A percentile compares a stretch with the other conserved stretches of the same genome.
phyloP scores from a whole-genome alignment of 164 flowering plant genomes.

The Stephania cephalantha region DNA sequence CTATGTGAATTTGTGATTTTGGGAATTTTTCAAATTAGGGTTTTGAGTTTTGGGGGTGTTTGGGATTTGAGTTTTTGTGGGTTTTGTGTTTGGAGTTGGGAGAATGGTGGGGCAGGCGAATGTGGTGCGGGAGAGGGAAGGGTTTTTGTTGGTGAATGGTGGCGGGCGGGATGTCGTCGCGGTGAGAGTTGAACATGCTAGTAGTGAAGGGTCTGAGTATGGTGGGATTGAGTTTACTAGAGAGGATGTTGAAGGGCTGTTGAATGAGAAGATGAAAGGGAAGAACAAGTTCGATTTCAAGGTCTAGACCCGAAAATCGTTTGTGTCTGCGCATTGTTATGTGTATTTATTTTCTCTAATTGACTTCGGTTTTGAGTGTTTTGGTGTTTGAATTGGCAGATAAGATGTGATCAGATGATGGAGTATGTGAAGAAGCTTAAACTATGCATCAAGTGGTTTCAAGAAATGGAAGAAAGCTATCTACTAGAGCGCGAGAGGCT shows the following conservation, averaged over 20 bases:
- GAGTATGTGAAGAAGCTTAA: constrained; percentile 60
- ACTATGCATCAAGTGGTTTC: constrained; percentile 69
- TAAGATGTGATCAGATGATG: constrained; percentile 57
- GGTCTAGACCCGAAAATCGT: constrained; percentile 26
- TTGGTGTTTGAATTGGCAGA: constrained; percentile 32
- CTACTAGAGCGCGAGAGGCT: constrained; percentile 46
- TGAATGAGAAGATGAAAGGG: constrained; percentile 64
- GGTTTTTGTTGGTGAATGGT: constrained; percentile 54
- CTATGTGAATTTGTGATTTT: neutral
- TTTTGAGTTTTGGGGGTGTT: neutral
- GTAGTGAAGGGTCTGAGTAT: constrained; percentile 53
- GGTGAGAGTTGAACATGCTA: constrained; percentile 28
- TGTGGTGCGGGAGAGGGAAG: constrained; percentile 39
- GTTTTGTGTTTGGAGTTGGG: constrained; percentile 17
- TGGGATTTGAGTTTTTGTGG: neutral
- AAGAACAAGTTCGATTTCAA: constrained; percentile 72
- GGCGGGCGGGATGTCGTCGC: constrained; percentile 32
- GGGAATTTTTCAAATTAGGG: constrained; percentile 2
- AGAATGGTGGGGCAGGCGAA: constrained; percentile 53
- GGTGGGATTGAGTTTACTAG: constrained; percentile 55
- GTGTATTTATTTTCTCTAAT: neutral
- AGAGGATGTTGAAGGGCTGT: constrained; percentile 73
- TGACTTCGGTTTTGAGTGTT: neutral
- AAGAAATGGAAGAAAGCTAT: constrained; percentile 44
- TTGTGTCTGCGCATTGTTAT: neutral